phyloP scores from a whole-genome alignment of 1,139 yeast genomes.

The Scheffersomyces parashehatae region DNA sequence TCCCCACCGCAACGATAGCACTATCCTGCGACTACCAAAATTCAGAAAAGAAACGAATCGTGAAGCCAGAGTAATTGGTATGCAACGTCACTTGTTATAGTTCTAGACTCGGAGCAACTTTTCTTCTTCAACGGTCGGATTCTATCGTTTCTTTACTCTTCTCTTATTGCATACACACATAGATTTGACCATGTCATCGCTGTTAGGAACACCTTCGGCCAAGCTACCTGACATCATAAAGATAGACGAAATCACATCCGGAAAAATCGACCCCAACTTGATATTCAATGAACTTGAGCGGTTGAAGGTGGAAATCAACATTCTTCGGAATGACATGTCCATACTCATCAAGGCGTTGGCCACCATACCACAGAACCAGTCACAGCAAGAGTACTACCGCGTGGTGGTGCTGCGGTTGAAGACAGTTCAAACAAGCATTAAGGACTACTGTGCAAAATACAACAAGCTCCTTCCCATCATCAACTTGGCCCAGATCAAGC shows the following conservation, averaged over 20 bases:
- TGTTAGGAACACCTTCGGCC: constrained; percentile 1
- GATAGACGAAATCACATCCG: constrained; percentile 50
- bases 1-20: too few species aligned
- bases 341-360: constrained; percentile 41
- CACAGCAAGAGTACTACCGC: constrained; percentile 40
- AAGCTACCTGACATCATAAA: constrained; percentile 39
- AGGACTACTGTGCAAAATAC: constrained; percentile 45
- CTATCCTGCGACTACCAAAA: too few species aligned
- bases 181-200: background rate
- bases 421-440: constrained; percentile 39
- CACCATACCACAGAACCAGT: constrained; percentile 33
- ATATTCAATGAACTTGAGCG: constrained; percentile 44
- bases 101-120: too few species aligned
- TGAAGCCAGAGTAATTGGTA: too few species aligned
- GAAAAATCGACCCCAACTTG: constrained; percentile 38
- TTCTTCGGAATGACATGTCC: constrained; percentile 47
- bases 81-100: too few species aligned
- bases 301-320: constrained; percentile 44
- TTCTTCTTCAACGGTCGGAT: too few species aligned
- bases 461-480: constrained; percentile 50
- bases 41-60: too few species aligned
- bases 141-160: too few species aligned
- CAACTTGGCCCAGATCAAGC: constrained; percentile 49
- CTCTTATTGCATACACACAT: background rate
- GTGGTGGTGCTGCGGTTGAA: constrained; percentile 30